A percentile compares a stretch with the other conserved stretches of the same genome.
These are phyloP conservation scores for Arthrobotrys pseudoclavata DNA, from an alignment of 2,329 filamentous ascomycete genomes.

Conservation along the genomic window DNA sequence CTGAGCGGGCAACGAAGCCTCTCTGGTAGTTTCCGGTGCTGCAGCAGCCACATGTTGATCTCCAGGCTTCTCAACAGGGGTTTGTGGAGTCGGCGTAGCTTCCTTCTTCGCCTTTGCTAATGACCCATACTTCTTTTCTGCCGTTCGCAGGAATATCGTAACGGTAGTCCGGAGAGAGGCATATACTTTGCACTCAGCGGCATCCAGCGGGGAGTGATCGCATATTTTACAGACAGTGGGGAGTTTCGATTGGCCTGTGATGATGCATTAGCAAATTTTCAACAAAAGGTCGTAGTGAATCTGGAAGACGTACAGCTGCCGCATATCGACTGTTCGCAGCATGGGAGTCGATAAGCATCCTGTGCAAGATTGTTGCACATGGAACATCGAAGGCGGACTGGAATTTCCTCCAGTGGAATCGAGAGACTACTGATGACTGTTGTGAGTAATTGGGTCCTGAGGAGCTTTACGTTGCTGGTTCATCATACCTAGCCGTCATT, in stretches of 20 bases:
- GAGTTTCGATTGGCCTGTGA: slow-evolving; percentile 79
- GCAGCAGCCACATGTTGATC: slow-evolving; percentile 7
- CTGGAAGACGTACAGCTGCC: slow-evolving; percentile 77
- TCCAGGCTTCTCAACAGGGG: slow-evolving; percentile 36
- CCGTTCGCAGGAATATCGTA: slow-evolving; percentile 88
- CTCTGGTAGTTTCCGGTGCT: slow-evolving; percentile 37
- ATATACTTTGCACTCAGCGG: slow-evolving; percentile 87
- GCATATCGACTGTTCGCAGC: slow-evolving; percentile 96
- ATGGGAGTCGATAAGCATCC: slow-evolving; percentile 90
- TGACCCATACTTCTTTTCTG: slow-evolving; percentile 86
- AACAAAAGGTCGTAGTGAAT: not conserved
- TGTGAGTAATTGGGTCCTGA: slow-evolving; percentile 65
- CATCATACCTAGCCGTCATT: slow-evolving; percentile 46
- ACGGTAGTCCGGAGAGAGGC: slow-evolving; percentile 94
- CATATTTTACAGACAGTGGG: slow-evolving; percentile 89
- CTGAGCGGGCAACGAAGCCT: slow-evolving; percentile 43
- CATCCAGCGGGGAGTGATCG: slow-evolving; percentile 88
- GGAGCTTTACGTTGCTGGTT: not conserved
- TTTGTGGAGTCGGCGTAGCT: slow-evolving; percentile 64
- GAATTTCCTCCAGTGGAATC: slow-evolving; percentile 84
- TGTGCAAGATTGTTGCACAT: slow-evolving; percentile 91
- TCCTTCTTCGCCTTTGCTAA: slow-evolving; percentile 68
- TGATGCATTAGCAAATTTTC: slow-evolving; percentile 46
- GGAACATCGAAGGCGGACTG: slow-evolving; percentile 95
- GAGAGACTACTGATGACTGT: slow-evolving; percentile 68